Conservation (phyloP, 2,329 filamentous ascomycete genomes). For the Cytospora piceicola region DNA sequence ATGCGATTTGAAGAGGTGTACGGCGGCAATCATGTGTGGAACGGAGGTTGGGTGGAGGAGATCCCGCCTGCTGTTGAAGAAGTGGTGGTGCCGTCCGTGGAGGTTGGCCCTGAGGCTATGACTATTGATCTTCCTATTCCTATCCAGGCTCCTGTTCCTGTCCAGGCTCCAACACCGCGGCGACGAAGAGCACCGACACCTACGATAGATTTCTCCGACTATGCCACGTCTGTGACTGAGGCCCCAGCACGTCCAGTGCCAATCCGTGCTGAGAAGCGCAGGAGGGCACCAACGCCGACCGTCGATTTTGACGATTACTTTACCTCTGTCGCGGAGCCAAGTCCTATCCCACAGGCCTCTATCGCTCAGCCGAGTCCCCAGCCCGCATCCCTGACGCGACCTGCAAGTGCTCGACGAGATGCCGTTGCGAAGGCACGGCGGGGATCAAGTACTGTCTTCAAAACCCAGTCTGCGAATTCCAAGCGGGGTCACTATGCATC, state of each 20-base stretch:
- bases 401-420: not conserved
- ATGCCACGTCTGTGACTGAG: not conserved
- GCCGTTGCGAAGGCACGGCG: not conserved
- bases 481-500: slow-evolving; percentile 26
- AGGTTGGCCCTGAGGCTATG: not conserved
- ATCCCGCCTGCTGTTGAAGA: not conserved
- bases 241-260: not conserved
- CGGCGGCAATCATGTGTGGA: slow-evolving; percentile 7
- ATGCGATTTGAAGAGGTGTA: slow-evolving; percentile 5
- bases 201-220: slow-evolving; percentile 14
- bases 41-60: slow-evolving; percentile 8
- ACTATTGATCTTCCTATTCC: slow-evolving; percentile 4
- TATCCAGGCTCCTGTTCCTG: not conserved
- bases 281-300: slow-evolving; percentile 13
- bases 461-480: slow-evolving; percentile 22
- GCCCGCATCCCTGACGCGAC: not conserved
- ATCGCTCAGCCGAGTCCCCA: not conserved
- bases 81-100: slow-evolving; percentile 6
- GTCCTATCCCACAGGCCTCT: not conserved
- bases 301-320: slow-evolving; percentile 9
- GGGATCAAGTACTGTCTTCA: slow-evolving; percentile 14
- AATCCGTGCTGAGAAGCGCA: slow-evolving; percentile 15
- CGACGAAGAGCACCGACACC: slow-evolving; percentile 13
- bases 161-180: not conserved
- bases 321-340: slow-evolving; percentile 4